Evolutionary conservation across 1,284 basidiomycete species (phyloP).

Genomic region (Ganoderma sinense): DNA sequence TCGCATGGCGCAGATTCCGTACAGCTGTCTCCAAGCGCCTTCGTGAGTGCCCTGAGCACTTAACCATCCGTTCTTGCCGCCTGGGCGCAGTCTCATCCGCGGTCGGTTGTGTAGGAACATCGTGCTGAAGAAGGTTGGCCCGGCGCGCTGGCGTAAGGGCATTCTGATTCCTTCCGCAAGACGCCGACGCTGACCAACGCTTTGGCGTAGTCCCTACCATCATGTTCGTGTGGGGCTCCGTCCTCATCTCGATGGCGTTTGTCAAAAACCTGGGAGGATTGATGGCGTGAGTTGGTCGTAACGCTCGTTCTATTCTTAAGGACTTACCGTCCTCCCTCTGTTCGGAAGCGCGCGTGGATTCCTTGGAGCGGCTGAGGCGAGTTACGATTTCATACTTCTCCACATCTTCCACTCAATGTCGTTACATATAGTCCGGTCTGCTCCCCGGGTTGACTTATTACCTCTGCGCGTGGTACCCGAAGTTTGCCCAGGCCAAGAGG

Average conservation of each 20-base stretch:
- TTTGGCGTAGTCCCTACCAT: not conserved
- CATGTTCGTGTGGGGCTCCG: constrained; percentile 25
- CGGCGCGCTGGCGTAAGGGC: constrained; percentile 25
- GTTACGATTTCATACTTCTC: not conserved
- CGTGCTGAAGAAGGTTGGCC: constrained; percentile 20
- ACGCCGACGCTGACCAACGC: not conserved
- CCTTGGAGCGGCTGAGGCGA: constrained; percentile 13
- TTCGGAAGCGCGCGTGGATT: constrained; percentile 11
- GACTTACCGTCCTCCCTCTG: not conserved
- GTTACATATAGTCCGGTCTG: constrained; percentile 51
- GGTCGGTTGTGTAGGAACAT: constrained; percentile 20
- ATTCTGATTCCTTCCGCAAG: not conserved
- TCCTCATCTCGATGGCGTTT: constrained; percentile 25
- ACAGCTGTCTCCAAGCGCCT: constrained; percentile 27
- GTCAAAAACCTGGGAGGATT: constrained; percentile 25
- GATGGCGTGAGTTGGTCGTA: constrained; percentile 13
- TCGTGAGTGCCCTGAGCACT: constrained; percentile 18
- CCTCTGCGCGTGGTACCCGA: constrained; percentile 45
- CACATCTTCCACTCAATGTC: constrained; percentile 48
- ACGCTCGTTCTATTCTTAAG: not conserved
- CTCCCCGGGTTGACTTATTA: constrained; percentile 62
- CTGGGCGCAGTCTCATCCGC: not conserved
- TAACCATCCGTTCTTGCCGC: not conserved
- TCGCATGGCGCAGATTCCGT: constrained; percentile 19
- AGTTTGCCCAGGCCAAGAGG: constrained; percentile 22